Conservation (phyloP, 305 asterid genomes). For the Fraxinus ornus region DNA sequence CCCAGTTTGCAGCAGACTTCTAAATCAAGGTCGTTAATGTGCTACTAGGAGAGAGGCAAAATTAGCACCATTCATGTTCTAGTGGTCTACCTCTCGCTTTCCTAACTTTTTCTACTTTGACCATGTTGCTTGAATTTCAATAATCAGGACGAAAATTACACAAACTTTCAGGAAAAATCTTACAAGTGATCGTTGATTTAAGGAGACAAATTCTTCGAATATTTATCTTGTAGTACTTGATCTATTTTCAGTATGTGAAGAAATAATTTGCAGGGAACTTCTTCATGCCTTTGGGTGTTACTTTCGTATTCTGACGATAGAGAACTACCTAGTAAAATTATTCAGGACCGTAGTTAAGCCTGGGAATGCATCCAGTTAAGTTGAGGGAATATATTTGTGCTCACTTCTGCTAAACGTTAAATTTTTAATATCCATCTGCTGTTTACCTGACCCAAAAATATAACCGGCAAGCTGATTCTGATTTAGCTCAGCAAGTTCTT, state of each 20-base stretch:
- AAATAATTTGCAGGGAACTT: background rate
- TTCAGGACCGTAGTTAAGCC: background rate
- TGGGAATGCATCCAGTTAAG: background rate
- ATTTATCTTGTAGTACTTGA: background rate
- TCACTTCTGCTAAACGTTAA: background rate
- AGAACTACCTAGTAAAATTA: background rate
- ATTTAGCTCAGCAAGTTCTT: background rate
- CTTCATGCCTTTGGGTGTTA: background rate
- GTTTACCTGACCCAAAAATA: background rate
- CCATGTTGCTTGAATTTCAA: background rate
- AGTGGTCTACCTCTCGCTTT: background rate
- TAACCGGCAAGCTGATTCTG: background rate
- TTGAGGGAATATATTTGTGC: background rate
- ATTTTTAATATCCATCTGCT: background rate
- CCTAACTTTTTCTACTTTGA: background rate
- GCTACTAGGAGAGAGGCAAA: constrained; percentile 44
- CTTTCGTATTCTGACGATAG: background rate
- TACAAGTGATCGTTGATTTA: background rate
- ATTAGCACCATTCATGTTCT: constrained; percentile 51
- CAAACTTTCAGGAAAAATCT: background rate
- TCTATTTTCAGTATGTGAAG: background rate
- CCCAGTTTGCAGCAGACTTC: constrained; percentile 65
- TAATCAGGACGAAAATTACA: background rate
- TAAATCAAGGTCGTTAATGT: constrained; percentile 60
- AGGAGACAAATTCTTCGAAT: background rate